A percentile compares a stretch with the other conserved stretches of the same genome.
These are phyloP conservation scores for Populus hybrid DNA, from an alignment of 441 rosid genomes.

Conservation along the genomic window DNA sequence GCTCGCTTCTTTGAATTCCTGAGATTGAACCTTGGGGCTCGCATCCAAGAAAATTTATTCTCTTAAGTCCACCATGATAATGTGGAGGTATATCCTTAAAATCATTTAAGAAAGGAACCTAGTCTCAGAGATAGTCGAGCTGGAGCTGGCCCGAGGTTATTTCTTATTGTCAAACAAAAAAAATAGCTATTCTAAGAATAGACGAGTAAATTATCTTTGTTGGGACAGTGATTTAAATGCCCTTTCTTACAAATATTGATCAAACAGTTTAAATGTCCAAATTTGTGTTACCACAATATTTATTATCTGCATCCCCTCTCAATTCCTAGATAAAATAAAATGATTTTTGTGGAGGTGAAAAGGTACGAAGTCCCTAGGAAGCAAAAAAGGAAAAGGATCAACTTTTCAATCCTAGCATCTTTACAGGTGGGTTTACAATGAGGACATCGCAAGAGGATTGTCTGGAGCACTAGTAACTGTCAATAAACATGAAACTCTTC, in stretches of 20 bases:
- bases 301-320: neutral
- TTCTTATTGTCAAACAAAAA: neutral
- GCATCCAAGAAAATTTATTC: neutral
- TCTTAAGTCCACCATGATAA: neutral
- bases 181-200: neutral
- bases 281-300: neutral
- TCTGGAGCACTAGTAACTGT: neutral
- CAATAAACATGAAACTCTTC: neutral
- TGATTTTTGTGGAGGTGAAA: neutral
- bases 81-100: neutral
- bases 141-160: neutral
- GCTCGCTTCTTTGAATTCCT: neutral
- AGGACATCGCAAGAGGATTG: neutral
- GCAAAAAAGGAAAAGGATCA: neutral
- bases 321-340: neutral
- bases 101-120: neutral
- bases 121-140: neutral
- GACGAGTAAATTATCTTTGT: neutral
- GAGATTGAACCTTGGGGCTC: neutral
- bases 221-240: neutral
- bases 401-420: neutral
- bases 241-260: neutral
- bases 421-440: neutral
- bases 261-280: neutral
- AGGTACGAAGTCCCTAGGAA: neutral